Conservation (phyloP, 2,329 filamentous ascomycete species). For the Colletotrichum tropicicola region DNA sequence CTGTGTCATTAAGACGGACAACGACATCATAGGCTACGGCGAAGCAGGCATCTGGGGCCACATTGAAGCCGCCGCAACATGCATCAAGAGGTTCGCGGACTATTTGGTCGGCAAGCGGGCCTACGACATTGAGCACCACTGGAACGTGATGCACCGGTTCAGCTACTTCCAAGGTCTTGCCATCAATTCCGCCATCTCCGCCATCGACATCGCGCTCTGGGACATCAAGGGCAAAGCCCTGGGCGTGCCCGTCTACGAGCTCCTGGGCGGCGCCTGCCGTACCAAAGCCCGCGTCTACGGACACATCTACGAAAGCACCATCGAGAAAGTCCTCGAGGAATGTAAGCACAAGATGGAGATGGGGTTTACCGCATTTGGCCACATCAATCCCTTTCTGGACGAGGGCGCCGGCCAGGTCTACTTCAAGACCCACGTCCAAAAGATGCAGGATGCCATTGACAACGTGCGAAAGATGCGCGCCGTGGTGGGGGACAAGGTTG, state of each 20-base stretch:
- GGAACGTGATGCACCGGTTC: constrained; percentile 32
- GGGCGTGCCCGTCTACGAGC: background rate
- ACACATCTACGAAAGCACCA: constrained; percentile 18
- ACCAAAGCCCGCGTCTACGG: constrained; percentile 23
- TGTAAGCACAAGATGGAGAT: constrained; percentile 7
- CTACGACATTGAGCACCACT: constrained; percentile 28
- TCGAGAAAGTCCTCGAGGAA: constrained; percentile 1
- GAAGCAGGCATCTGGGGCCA: background rate
- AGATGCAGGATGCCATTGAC: constrained; percentile 9
- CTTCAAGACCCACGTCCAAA: constrained; percentile 13
- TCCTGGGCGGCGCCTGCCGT: constrained; percentile 4
- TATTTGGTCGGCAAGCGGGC: background rate
- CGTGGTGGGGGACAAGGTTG: background rate
- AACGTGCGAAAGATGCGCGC: background rate
- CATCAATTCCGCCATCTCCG: constrained; percentile 27
- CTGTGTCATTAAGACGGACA: constrained; percentile 36
- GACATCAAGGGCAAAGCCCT: constrained; percentile 3
- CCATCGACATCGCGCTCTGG: constrained; percentile 29
- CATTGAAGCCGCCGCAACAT: constrained; percentile 4
- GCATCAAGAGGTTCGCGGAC: constrained; percentile 5
- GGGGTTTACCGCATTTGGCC: constrained; percentile 2
- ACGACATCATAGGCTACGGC: background rate
- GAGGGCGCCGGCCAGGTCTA: constrained; percentile 2
- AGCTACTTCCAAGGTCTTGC: constrained; percentile 28
- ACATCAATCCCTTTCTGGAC: constrained; percentile 7